Percentiles rank a stretch among this genome's conserved stretches.
phyloP scores from a whole-genome alignment of 2,329 filamentous ascomycete genomes.

The Fusarium dlaminii region DNA sequence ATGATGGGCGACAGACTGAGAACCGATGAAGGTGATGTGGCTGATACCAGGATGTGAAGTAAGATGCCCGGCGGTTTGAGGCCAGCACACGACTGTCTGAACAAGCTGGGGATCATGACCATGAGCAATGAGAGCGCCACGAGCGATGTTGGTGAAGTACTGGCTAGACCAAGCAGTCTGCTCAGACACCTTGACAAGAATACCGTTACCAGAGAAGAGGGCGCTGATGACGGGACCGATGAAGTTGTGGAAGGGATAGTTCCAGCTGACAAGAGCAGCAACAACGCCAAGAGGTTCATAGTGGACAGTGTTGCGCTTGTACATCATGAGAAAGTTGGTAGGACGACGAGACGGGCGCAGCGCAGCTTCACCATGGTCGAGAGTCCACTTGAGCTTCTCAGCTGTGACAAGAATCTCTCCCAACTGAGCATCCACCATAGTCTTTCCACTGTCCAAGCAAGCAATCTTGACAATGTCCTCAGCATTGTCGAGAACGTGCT shows the following conservation, averaged over 20 bases:
- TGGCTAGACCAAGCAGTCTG: slow-evolving; percentile 91
- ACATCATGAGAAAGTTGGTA: slow-evolving; percentile 92
- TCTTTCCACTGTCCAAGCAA: slow-evolving; percentile 94
- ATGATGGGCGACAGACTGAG: slow-evolving; percentile 83
- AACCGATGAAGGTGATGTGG: slow-evolving; percentile 97
- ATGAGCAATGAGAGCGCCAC: slow-evolving; percentile 81
- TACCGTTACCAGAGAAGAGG: slow-evolving; percentile 89
- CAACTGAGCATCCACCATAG: slow-evolving; percentile 90
- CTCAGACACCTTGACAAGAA: slow-evolving; percentile 94
- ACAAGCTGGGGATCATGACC: slow-evolving; percentile 84
- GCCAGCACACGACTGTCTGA: slow-evolving; percentile 89
- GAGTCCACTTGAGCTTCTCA: slow-evolving; percentile 95
- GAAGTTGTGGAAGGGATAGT: slow-evolving; percentile 96
- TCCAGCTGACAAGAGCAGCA: slow-evolving; percentile 94
- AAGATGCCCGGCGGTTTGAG: slow-evolving; percentile 79
- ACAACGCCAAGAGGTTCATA: slow-evolving; percentile 96
- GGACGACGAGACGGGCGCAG: slow-evolving; percentile 77
- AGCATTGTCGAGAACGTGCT: slow-evolving; percentile 88
- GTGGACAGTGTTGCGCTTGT: slow-evolving; percentile 89
- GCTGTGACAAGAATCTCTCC: slow-evolving; percentile 94
- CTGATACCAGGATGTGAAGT: slow-evolving; percentile 85
- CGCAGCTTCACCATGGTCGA: slow-evolving; percentile 87
- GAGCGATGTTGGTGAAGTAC: slow-evolving; percentile 84
- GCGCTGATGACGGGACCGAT: slow-evolving; percentile 90
- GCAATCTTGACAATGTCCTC: slow-evolving; percentile 85